Base-by-base conservation (phyloP, 352 stramenopile genomes). In the Blastocystis sp. region DNA sequence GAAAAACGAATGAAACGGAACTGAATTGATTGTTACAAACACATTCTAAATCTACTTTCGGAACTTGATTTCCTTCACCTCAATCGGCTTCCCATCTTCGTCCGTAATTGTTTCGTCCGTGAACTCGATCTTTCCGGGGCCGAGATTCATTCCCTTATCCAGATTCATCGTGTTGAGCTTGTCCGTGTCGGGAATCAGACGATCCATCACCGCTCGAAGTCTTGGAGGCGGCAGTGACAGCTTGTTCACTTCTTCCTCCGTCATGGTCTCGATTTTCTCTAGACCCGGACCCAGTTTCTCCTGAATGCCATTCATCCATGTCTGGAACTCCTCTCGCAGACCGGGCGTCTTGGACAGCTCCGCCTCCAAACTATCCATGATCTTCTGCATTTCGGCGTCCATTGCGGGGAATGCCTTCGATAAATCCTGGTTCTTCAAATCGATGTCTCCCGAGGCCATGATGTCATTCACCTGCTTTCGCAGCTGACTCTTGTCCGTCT, bases 401-500 rank as follows among this genome's bases (percentile, higher is more conserved):
- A 81, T 40, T 9, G 14, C 69, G 34, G 69, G 69, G 51, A 81
- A 81, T 32, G 61, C 32, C 29, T 81, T 65, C n/a, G n/a, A 51
- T n/a, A 81, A 29, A 40, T 81, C 69, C 36, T 63, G 21, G n/a
- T 81, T 51, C 44, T 42, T 81, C 36, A 64, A 63, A 42, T 54
- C 18, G 24, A 64, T 48, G 9, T 63, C 42, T 34, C 48, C 69
- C 9, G 16, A 32, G 24, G 36, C 44, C 44, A 81, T 29, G 1
- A 81, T 64, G 34, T 81, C 32, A 18, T 61, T 48, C 18, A 81
- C 46, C 29, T 81, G 69, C 18, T 32, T 32, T 44, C 21, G 29
- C 3, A 81, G 69, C 48, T 40, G 1, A n/a, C 46, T 65, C 42
- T 81, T 81, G 69, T 81, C 69, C 1, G 61, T 44, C 48, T 81